phyloP scores from a whole-genome alignment of 2,329 filamentous ascomycete genomes.

The Penicillium sp. region DNA sequence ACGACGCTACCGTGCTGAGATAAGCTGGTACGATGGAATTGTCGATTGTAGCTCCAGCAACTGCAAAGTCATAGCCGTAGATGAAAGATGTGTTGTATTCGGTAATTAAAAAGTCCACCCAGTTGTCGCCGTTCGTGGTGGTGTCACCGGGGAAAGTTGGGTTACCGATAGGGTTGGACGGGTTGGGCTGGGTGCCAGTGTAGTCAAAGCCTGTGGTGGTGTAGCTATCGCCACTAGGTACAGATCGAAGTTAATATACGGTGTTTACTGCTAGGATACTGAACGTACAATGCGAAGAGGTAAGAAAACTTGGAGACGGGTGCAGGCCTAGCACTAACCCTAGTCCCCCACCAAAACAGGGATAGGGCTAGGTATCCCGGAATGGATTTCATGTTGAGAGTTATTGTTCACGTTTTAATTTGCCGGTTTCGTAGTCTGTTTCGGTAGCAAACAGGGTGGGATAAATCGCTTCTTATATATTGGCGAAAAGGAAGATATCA shows the following conservation, averaged over 20 bases:
- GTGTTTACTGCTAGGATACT: neutral
- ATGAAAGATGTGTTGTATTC: conserved; percentile 47
- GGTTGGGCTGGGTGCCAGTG: conserved; percentile 48
- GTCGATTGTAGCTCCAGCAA: conserved; percentile 54
- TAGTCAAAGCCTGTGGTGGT: conserved; percentile 58
- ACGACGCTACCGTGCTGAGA: neutral
- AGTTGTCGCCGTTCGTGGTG: conserved; percentile 49
- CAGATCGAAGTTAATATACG: neutral
- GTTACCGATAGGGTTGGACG: conserved; percentile 59
- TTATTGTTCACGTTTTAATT: no score
- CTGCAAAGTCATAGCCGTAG: conserved; percentile 53
- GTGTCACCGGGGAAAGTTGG: conserved; percentile 49
- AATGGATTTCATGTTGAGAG: no score
- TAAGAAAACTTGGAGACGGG: neutral
- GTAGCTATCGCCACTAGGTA: conserved; percentile 55
- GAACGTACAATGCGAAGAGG: neutral
- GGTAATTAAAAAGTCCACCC: conserved; percentile 49
- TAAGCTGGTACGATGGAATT: conserved; percentile 41
- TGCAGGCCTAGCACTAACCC: no score
- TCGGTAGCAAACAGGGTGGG: no score
- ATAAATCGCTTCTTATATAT: no score
- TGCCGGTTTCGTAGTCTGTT: no score
- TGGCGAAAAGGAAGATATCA: no score
- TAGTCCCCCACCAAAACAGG: no score
- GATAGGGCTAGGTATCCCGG: no score